A percentile compares a stretch with the other conserved stretches of the same genome.
Conservation (phyloP, 352 stramenopile genomes). For the Elongisporangium prolatum region DNA sequence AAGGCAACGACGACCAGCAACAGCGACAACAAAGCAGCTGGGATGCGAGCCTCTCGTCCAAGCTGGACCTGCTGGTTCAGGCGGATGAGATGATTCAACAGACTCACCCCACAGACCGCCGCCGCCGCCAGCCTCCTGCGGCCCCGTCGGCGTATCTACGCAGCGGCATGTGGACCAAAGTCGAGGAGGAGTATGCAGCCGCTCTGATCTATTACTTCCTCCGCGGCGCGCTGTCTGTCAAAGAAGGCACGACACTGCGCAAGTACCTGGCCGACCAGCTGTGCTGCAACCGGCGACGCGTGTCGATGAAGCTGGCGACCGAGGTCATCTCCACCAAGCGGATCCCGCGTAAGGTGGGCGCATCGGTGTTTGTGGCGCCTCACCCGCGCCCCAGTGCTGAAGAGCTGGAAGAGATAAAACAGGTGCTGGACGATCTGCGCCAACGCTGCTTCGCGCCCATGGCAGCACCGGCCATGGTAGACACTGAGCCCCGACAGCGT, state of each 20-base stretch:
- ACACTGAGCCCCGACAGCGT: too few relatives aligned
- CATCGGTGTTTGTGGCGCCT: conserved; percentile 49
- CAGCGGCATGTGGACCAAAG: conserved; percentile 56
- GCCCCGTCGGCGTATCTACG: conserved; percentile 24
- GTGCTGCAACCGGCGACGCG: conserved; percentile 51
- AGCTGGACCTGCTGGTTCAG: conserved; percentile 62
- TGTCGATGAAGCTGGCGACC: conserved; percentile 75
- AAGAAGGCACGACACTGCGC: conserved; percentile 54
- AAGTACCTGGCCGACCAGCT: conserved; percentile 68
- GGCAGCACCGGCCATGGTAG: not conserved
- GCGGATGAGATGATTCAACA: conserved; percentile 64
- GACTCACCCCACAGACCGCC: conserved; percentile 1
- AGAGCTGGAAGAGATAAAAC: conserved; percentile 25
- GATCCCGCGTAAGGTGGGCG: conserved; percentile 68
- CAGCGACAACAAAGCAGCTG: conserved; percentile 7
- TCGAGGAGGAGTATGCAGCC: conserved; percentile 63
- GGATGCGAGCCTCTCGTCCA: conserved; percentile 29
- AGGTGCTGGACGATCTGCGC: conserved; percentile 30
- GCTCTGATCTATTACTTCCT: conserved; percentile 68
- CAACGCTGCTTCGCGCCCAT: conserved; percentile 26
- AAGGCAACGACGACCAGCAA: conserved; percentile 4
- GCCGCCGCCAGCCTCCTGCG: conserved; percentile 1
- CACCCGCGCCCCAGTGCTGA: conserved; percentile 25
- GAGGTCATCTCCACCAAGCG: conserved; percentile 52
- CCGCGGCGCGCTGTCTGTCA: conserved; percentile 40